Evolutionary conservation across 495 filamentous ascomycete species (phyloP).

Genomic region (Talaromyces adpressus): DNA sequence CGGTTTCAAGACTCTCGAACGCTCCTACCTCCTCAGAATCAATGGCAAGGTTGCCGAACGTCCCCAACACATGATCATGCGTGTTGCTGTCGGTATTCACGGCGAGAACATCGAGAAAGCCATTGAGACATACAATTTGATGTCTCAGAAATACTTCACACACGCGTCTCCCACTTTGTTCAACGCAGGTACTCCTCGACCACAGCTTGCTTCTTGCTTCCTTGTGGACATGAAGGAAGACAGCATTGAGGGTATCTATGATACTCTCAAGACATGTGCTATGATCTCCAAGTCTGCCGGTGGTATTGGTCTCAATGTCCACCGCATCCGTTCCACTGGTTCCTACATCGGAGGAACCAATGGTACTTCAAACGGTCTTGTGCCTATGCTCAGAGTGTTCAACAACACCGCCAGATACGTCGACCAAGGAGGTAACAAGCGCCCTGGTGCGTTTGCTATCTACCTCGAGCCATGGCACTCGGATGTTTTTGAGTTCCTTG

Average conservation of each 20-base stretch:
- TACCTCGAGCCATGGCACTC: conserved; percentile 99
- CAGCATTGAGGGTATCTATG: conserved; percentile 98
- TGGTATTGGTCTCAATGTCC: conserved; percentile 91
- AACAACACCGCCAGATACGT: conserved; percentile 99
- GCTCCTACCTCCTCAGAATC: conserved; percentile 90
- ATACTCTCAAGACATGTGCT: conserved; percentile 96
- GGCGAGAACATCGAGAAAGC: conserved; percentile 89
- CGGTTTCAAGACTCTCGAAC: conserved; percentile 97
- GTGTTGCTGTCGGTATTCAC: conserved; percentile 94
- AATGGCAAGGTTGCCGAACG: conserved; percentile 91
- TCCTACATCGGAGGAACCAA: conserved; percentile 98
- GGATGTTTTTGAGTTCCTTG: conserved; percentile 94
- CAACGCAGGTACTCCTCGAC: conserved; percentile 90
- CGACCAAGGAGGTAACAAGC: conserved; percentile 98
- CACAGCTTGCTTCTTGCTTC: conserved; percentile 96
- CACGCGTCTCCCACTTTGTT: conserved; percentile 97
- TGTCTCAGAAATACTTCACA: conserved; percentile 97
- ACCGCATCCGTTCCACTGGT: conserved; percentile 91
- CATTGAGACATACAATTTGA: conserved; percentile 94
- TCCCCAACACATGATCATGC: conserved; percentile 99
- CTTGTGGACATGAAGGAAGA: conserved; percentile 97
- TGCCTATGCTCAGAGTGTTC: conserved; percentile 96
- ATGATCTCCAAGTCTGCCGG: conserved; percentile 99
- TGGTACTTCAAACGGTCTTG: conserved; percentile 92
- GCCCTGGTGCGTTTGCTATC: conserved; percentile 95